Conservation (phyloP, 306 rosid genomes). For the Canavalia gladiata region DNA sequence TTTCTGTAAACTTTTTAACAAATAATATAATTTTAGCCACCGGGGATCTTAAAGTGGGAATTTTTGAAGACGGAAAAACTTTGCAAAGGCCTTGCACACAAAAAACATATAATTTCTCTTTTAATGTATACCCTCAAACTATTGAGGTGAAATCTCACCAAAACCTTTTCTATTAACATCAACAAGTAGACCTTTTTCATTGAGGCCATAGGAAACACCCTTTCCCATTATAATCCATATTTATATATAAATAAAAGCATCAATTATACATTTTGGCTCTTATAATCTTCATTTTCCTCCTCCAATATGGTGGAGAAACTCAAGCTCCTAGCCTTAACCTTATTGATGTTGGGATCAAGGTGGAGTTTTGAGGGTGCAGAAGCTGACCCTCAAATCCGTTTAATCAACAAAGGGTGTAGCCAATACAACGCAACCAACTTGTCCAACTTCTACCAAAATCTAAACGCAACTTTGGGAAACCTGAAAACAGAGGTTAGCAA, state of each 20-base stretch:
- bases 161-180: neutral
- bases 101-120: neutral
- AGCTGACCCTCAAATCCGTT: slow-evolving; percentile 60
- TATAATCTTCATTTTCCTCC: neutral
- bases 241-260: neutral
- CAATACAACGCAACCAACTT: slow-evolving; percentile 64
- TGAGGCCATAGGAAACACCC: neutral
- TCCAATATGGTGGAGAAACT: neutral
- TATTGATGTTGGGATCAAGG: slow-evolving; percentile 36
- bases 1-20: neutral
- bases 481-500: slow-evolving; percentile 46
- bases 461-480: slow-evolving; percentile 59
- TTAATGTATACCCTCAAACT: neutral
- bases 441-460: slow-evolving; percentile 56
- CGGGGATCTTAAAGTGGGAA: neutral
- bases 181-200: neutral
- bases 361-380: neutral
- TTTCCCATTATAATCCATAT: neutral
- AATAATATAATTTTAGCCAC: neutral
- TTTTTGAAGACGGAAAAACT: neutral
- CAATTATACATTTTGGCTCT: neutral
- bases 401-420: slow-evolving; percentile 73
- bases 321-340: neutral
- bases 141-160: too few species aligned
- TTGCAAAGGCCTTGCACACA: neutral